phyloP scores from a whole-genome alignment of 306 rosid species.

The Citrullus colocynthis region DNA sequence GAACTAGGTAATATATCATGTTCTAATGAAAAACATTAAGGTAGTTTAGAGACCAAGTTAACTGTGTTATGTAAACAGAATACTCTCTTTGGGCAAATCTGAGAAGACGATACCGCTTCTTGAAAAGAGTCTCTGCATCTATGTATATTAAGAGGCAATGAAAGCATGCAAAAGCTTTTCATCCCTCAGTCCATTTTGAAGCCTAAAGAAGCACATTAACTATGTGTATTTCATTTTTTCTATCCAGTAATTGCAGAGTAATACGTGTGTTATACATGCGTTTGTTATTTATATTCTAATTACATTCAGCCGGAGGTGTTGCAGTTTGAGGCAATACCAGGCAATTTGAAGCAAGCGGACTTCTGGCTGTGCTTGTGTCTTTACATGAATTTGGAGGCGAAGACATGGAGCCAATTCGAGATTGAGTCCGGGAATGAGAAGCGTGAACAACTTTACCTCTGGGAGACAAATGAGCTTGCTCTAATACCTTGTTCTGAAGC shows the following conservation, averaged over 20 bases:
- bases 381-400: constrained; percentile 13
- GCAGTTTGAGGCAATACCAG: constrained; percentile 5
- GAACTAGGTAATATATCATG: neutral
- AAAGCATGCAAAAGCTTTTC: constrained; percentile 2
- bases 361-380: constrained; percentile 9
- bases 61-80: neutral
- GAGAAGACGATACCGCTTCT: neutral
- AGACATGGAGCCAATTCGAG: constrained; percentile 27
- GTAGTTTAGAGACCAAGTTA: neutral
- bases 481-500: constrained; percentile 50
- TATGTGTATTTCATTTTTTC: constrained; percentile 1
- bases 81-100: neutral
- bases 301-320: constrained; percentile 5
- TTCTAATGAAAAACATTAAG: neutral
- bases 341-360: neutral
- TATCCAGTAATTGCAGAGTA: neutral
- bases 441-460: constrained; percentile 17
- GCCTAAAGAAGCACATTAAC: constrained; percentile 4
- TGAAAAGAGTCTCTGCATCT: neutral
- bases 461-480: constrained; percentile 67
- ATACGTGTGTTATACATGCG: neutral
- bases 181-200: neutral
- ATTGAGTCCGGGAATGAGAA: constrained; percentile 9
- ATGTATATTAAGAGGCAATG: constrained; percentile 2
- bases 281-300: constrained; percentile 4